Conservation (phyloP, 768 basidiomycete genomes). For the Amanita rimosa region DNA sequence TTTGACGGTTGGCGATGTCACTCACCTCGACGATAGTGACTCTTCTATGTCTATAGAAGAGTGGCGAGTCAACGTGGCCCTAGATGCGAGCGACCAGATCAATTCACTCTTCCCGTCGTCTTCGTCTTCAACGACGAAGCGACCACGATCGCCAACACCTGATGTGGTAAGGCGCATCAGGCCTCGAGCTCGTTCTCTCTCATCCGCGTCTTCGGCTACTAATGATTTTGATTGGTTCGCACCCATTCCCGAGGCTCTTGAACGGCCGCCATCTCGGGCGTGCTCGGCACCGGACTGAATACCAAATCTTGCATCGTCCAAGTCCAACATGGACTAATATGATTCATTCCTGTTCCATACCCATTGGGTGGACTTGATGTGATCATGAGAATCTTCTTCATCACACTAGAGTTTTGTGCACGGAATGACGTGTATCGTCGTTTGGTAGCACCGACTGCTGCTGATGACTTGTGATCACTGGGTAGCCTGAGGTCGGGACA, state of each 20-base stretch:
- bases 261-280: constrained; percentile 5
- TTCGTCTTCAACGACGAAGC: constrained; percentile 19
- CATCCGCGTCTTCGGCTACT: constrained; percentile 5
- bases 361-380: constrained; percentile 3
- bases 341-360: background rate
- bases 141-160: constrained; percentile 26
- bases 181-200: constrained; percentile 9
- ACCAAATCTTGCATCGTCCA: background rate
- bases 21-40: constrained; percentile 9
- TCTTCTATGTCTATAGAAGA: constrained; percentile 21
- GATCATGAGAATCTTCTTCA: background rate
- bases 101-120: constrained; percentile 2
- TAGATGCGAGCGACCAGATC: constrained; percentile 10
- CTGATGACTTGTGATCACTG: background rate
- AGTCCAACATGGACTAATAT: background rate
- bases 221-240: constrained; percentile 7
- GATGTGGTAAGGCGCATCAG: constrained; percentile 12
- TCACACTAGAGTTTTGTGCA: background rate
- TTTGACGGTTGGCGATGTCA: constrained; percentile 4
- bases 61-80: constrained; percentile 33
- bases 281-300: constrained; percentile 2
- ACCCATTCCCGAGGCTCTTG: background rate
- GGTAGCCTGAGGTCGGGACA: background rate
- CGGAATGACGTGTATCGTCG: background rate
- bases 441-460: background rate